Evolutionary conservation across 768 basidiomycete species (phyloP).

Genomic region (Trametes cinnabarina): DNA sequence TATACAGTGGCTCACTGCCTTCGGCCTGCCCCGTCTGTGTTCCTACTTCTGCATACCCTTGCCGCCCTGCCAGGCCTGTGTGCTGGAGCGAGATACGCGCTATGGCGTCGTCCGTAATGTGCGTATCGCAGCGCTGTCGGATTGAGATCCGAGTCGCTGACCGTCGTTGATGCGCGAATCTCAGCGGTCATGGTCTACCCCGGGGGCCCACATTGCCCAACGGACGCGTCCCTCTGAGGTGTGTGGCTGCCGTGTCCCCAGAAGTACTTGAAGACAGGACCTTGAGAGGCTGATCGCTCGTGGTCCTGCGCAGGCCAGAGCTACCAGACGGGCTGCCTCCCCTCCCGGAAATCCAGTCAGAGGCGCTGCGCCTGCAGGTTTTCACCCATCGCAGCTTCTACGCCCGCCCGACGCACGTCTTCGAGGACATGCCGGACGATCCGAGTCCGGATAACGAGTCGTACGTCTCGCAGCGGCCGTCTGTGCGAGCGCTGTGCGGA

Average conservation of each 20-base stretch:
- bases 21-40: background rate
- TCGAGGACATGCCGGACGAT: constrained; percentile 72
- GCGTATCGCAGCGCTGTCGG: background rate
- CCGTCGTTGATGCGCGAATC: background rate
- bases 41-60: background rate
- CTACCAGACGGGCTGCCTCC: constrained; percentile 45
- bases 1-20: background rate
- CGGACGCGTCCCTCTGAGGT: constrained; percentile 4
- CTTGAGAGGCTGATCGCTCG: background rate
- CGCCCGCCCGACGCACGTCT: constrained; percentile 69
- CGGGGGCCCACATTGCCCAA: constrained; percentile 4
- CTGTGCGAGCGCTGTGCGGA: too few species aligned
- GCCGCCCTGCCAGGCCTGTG: background rate
- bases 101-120: constrained; percentile 1
- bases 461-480: too few species aligned
- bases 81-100: background rate
- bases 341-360: constrained; percentile 54
- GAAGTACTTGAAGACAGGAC: background rate
- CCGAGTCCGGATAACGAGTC: constrained; percentile 81
- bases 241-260: too few species aligned
- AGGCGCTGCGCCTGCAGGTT: constrained; percentile 49
- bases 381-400: constrained; percentile 76
- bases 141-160: background rate
- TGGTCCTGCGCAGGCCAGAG: constrained; percentile 30
- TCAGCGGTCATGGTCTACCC: background rate